phyloP scores from a whole-genome alignment of 305 asterid species.

The Rubia peregrina region DNA sequence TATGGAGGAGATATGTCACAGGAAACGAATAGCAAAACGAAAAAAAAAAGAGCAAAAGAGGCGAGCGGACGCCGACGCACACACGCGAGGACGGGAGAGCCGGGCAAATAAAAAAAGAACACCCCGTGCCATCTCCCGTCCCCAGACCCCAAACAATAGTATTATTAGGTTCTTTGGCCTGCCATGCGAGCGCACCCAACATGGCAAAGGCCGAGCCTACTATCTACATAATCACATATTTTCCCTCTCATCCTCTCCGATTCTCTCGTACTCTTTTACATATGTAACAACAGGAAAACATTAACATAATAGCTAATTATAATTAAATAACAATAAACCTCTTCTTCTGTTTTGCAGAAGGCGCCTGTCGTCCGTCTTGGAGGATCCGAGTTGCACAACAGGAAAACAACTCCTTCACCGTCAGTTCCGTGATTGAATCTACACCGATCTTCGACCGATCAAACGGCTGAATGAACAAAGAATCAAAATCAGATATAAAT shows the following conservation, averaged over 20 bases:
- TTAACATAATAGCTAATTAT: background rate
- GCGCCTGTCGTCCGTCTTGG: background rate
- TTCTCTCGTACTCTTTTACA: background rate
- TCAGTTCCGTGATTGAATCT: background rate
- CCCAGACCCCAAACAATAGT: background rate
- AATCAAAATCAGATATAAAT: background rate
- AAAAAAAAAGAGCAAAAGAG: background rate
- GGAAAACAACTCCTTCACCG: background rate
- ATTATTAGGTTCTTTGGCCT: constrained; percentile 23
- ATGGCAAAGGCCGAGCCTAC: constrained; percentile 23
- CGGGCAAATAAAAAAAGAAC: constrained; percentile 14
- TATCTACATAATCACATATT: background rate
- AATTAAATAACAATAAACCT: background rate
- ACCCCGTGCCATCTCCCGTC: constrained; percentile 29
- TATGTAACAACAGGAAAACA: background rate
- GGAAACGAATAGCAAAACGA: background rate
- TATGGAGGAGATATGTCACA: background rate
- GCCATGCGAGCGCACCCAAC: constrained; percentile 33
- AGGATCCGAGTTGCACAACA: background rate
- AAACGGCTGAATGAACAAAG: background rate
- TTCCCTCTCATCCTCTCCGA: background rate
- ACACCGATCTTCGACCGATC: background rate
- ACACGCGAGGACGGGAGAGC: constrained; percentile 23
- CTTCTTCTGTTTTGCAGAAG: background rate
- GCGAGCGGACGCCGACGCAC: background rate